Base-by-base conservation (phyloP, 257 asterid genomes). In the Osmanthus fragrans region DNA sequence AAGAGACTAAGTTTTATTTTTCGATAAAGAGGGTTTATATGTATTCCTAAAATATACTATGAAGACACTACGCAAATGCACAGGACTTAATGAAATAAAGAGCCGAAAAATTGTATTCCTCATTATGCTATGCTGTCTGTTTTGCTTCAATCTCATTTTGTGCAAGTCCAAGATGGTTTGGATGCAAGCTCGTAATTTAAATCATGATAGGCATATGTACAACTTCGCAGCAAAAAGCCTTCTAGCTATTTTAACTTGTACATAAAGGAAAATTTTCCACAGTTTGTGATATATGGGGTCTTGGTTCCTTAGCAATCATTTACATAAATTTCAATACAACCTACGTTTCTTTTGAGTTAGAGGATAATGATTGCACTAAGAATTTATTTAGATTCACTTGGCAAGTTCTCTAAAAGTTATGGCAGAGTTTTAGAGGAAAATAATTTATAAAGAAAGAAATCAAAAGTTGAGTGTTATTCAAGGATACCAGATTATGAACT, bases 401-500 rank as follows among this genome's bases (percentile, higher is more conserved):
- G 45, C 54, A 34, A 78, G 72, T 47, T 60, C 3, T 70, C 5
- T 21, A 8, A 37, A 29, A 65, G 27, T 18, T 49, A 15, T 29
- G 15, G 21, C n/a, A 71, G 37, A 63, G 7, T 7, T 66, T 76
- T 16, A 72, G 16, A 40, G 32, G 21, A 49, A 56, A 21, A 56
- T 10, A 68, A 1, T 16, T 29, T 64, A 25, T 49, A 47, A 37
- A 37, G 13, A 23, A 73, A 78, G 36, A 37, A 56, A 72, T n/a
- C 2, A n/a, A 18, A 75, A 39, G 37, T 71, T 70, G 15, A 40
- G n/a, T 45, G 54, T 4, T 12, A 65, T n/a, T 30, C 69, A 67
- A 54, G 49, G 23, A 39, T 94, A 94, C 99, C 98, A 88, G 81
- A 87, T 96, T 96, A 70, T 88, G 97, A 82, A 96, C 97, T 96